Base-by-base conservation (phyloP, 1,284 basidiomycete genomes). In the Mycosarcoma maydis region DNA sequence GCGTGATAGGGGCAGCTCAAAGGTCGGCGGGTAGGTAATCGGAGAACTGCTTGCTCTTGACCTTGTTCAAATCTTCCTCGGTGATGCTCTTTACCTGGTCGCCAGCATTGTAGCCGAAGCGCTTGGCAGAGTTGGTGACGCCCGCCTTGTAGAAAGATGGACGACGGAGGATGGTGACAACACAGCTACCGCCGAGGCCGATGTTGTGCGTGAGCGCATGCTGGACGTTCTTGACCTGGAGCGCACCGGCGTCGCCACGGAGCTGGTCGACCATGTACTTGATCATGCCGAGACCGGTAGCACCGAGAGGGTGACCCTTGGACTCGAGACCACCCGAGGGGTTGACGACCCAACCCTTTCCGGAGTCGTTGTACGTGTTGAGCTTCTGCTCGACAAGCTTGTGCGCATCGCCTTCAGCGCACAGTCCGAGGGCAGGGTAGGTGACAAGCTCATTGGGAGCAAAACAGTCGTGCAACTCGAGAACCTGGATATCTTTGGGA, bases 391-490 rank as follows among this genome's bases (percentile, higher is more conserved):
- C 90, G 22, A 92, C 89, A 59, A 93, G 69, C 73, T 88, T 88
- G 80, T 89, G 88, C 2, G 91, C 90, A 56, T 90, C 87, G 4
- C 88, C 89, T 4, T 84, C 82, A 26, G 85, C 83, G 72, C 90
- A 91, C 20, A 94, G 85, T 6, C 92, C 89, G 39, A 93, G 84
- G 1, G 90, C 91, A n/a, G 90, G 87, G 77, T 93, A 93, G 22
- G 88, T 90, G 68, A 93, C 86, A 36, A 94, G 86, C 90, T 83
- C 83, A 64, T 83, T 83, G 24, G 83, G 73, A 14, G 90, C 86
- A 78, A 92, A 92, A 80, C 91, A 93, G 76, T 93, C 92, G 72
- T 93, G 92, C 20, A 92, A 59, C 80, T 94, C 92, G 6, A 93
- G 84, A 1, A 93, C 90, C 32, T 90, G 90, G n/a, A 93, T 87